A percentile compares a stretch with the other conserved stretches of the same genome.
Evolutionary conservation across 2,329 filamentous ascomycete species (phyloP).

Genomic region (Zelopaecilomyces penicillatus): DNA sequence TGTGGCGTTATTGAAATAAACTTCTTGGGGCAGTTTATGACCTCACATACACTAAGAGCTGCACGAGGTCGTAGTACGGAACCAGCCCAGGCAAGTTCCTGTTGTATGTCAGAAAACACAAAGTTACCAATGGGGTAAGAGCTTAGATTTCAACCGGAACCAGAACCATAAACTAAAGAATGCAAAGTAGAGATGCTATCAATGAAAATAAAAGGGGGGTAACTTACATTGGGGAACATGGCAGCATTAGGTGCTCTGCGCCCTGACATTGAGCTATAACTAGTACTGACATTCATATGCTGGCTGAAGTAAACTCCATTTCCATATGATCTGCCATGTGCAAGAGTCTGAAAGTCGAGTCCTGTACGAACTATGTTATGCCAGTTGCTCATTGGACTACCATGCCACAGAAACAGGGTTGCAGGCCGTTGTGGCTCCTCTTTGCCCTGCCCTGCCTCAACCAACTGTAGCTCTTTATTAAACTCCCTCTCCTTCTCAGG

Average conservation of each 20-base stretch:
- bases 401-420: constrained; percentile 82
- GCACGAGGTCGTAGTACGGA: constrained; percentile 52
- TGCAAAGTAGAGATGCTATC: too few relatives aligned
- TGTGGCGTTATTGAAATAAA: constrained; percentile 51
- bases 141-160: too few relatives aligned
- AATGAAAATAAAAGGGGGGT: too few relatives aligned
- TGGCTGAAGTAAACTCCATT: constrained; percentile 75
- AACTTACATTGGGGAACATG: too few relatives aligned
- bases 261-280: neutral
- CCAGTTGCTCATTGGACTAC: constrained; percentile 70
- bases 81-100: constrained; percentile 48
- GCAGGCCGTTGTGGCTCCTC: constrained; percentile 39
- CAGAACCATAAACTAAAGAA: too few relatives aligned
- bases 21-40: constrained; percentile 62
- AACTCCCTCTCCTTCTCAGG: constrained; percentile 81
- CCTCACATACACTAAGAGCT: constrained; percentile 72
- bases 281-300: constrained; percentile 16
- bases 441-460: constrained; percentile 19
- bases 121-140: neutral
- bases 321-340: constrained; percentile 63
- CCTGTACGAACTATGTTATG: constrained; percentile 82
- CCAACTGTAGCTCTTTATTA: constrained; percentile 46
- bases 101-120: neutral
- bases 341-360: constrained; percentile 57
- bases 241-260: too few relatives aligned